Evolutionary conservation across 176 grass and related monocot species (phyloP).

Genomic region (barley (Hordeum vulgare)): MorexV3_pseudomolecules_assembly NC_058524.1:266489768-266490267

Average conservation of each 20-base stretch:
- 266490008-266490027: background rate
- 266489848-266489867: background rate
- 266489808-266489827: background rate
- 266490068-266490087: constrained; percentile 90
- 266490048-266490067: constrained; percentile 80
- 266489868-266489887: background rate
- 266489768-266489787: background rate
- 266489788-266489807: background rate
- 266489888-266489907: background rate
- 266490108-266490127: constrained; percentile 83
- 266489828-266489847: background rate
- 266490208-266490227: constrained; percentile 88
- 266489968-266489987: background rate
- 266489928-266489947: background rate
- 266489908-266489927: background rate
- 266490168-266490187: constrained; percentile 35
- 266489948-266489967: background rate
- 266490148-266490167: constrained; percentile 77
- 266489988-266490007: background rate
- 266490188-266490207: constrained; percentile 10
- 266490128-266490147: constrained; percentile 77
- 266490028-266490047: constrained; percentile 12
- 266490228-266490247: constrained; percentile 89
- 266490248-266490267: constrained; percentile 92
- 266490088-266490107: constrained; percentile 69